These are phyloP conservation scores for Kandelia obovata DNA, from an alignment of 345 rosid species.

Conservation along the genomic window DNA sequence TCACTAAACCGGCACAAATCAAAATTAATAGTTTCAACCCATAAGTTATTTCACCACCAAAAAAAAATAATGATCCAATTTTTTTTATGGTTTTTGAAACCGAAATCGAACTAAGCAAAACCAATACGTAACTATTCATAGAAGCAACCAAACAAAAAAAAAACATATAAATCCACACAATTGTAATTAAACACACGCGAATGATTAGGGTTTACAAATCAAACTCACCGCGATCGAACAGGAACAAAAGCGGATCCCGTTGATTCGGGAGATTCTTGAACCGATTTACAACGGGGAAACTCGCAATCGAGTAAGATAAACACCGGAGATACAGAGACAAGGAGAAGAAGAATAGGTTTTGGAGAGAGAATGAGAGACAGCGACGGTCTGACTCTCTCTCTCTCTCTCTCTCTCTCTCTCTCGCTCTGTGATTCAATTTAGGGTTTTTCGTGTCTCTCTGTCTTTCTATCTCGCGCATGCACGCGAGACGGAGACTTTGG, in stretches of 20 bases:
- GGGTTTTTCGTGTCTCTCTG: slow-evolving; percentile 7
- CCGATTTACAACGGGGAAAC: no score
- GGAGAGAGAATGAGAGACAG: slow-evolving; percentile 1
- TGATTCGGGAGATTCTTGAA: neutral
- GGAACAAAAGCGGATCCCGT: neutral
- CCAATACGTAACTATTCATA: neutral
- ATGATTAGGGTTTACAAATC: neutral
- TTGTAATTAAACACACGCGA: neutral
- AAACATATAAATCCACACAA: neutral
- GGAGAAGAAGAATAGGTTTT: neutral
- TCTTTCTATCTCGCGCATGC: neutral
- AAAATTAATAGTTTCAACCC: no score
- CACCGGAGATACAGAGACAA: neutral
- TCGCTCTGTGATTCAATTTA: neutral
- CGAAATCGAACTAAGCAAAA: neutral
- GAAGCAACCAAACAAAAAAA: neutral
- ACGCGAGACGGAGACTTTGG: slow-evolving; percentile 2
- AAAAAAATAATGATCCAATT: no score
- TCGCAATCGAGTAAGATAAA: neutral
- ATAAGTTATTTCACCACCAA: no score
- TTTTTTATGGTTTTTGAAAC: neutral
- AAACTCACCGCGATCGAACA: slow-evolving; percentile 5
- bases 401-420: no score
- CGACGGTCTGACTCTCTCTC: no score
- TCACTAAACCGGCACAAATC: no score